These are phyloP conservation scores for Podaxis sp. DNA, from an alignment of 768 basidiomycete genomes.

Conservation along the genomic window DNA sequence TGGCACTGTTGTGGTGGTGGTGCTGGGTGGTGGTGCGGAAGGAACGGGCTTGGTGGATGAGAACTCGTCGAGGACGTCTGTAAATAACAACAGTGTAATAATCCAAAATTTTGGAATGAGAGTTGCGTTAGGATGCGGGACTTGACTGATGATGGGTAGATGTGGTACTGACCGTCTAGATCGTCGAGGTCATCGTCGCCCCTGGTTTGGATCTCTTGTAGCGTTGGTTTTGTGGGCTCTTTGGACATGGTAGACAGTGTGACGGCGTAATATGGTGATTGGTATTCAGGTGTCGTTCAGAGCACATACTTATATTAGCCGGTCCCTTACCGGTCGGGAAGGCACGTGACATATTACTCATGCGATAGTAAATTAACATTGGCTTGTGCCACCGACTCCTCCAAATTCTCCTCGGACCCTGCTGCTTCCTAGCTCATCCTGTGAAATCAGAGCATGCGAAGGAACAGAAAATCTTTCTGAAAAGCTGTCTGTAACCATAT, in stretches of 20 bases:
- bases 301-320: neutral
- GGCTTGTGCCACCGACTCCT: too few species aligned
- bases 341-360: neutral
- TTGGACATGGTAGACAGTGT: slow-evolving; percentile 1
- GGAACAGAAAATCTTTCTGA: too few species aligned
- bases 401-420: too few species aligned
- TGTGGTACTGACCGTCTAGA: slow-evolving; percentile 44
- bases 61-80: slow-evolving; percentile 45
- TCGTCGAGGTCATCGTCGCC: slow-evolving; percentile 62
- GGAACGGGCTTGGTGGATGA: slow-evolving; percentile 19
- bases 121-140: neutral
- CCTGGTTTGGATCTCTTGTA: slow-evolving; percentile 20
- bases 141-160: neutral
- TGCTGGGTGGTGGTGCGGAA: slow-evolving; percentile 27
- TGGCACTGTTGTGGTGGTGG: slow-evolving; percentile 22
- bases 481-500: too few species aligned
- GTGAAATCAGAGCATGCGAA: neutral
- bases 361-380: neutral
- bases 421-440: neutral
- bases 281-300: neutral
- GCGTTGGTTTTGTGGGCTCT: slow-evolving; percentile 15
- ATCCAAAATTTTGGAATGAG: neutral
- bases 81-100: neutral
- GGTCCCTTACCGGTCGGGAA: neutral
- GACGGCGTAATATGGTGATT: neutral